Base-by-base conservation (phyloP, 2,329 filamentous ascomycete species). In the Chaetomiaceae sp. region DNA sequence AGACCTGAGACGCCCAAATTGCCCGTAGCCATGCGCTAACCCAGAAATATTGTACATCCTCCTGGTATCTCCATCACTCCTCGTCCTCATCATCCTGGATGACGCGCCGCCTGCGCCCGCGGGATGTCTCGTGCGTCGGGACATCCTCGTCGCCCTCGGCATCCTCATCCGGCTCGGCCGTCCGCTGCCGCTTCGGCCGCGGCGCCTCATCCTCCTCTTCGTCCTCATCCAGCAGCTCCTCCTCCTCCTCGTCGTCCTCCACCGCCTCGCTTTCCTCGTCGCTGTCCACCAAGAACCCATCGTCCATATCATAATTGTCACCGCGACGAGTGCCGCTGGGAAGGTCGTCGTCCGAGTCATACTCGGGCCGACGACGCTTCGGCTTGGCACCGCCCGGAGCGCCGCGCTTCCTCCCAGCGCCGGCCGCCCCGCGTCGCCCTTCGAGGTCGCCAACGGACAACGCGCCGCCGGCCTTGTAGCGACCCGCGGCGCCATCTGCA, bases 271-370 rank as follows among this genome's bases (percentile, higher is more conserved):
- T 69, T 38, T 91, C 88, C 54, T 89, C 87, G 60, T 90, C 88
- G 63, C 85, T 90, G 3, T 77, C 77, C 3, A 86, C 88, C 52
- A 92, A 80, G 66, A 92, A 92, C 53, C 86, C 88, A 64, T 92
- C 88, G 31, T 87, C 87, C 65, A 86, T 79, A 58, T 91, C 88
- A 65, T 92, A 92, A 61, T 89, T 86, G 59, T 91, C 86, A 55
- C 85, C 79, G 48, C 81, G 80, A 29, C 78, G 78, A 42, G 74
- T 75, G 29, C 82, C 81, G 34, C 80, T 78, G 15, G 82, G 81
- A 33, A 84, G 75, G 55, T 88, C 87, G 61, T 89, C 87, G 62
- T 91, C 88, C 8, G 89, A 89, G 63, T 91, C 87, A 56, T 89
- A 88, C 61, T 88, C 87, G 55, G 77, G 74, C 36, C 77, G 75